A percentile compares a stretch with the other conserved stretches of the same genome.
Evolutionary conservation across 768 basidiomycete species (phyloP).

Genomic region (Tricholomella constricta): DNA sequence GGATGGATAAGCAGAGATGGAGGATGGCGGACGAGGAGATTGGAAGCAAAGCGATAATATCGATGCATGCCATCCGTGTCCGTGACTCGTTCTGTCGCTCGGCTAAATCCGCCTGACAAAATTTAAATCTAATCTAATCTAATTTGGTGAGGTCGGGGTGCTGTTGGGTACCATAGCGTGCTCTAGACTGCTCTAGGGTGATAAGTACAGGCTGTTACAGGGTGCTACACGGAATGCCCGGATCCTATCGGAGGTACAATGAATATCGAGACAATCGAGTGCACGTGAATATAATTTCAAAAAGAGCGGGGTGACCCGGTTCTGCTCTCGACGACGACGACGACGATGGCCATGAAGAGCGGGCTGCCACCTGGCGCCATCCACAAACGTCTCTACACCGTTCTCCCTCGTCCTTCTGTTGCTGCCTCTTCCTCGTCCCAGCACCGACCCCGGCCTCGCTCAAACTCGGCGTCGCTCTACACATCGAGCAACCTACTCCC

Average conservation of each 20-base stretch:
- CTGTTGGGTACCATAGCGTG: no score
- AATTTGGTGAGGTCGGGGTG: no score
- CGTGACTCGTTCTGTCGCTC: conserved; percentile 17
- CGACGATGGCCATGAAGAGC: conserved; percentile 1
- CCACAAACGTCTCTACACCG: conserved; percentile 53
- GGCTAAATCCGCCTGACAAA: conserved; percentile 18
- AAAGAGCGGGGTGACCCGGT: neutral
- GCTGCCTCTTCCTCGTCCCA: conserved; percentile 19
- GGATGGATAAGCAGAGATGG: conserved; percentile 7
- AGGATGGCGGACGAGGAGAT: neutral
- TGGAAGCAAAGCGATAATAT: conserved; percentile 16
- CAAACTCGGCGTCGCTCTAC: conserved; percentile 46
- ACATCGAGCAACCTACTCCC: conserved; percentile 26
- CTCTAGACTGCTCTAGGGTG: no score
- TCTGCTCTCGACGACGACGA: neutral
- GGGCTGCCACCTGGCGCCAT: conserved; percentile 33
- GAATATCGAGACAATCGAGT: no score
- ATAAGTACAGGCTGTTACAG: no score
- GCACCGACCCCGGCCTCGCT: conserved; percentile 38
- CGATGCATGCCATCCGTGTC: conserved; percentile 16
- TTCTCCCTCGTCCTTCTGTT: conserved; percentile 34
- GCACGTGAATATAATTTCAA: conserved; percentile 6
- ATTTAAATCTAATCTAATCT: conserved; percentile 24
- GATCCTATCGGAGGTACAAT: no score
- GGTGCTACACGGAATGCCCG: no score